phyloP scores from a whole-genome alignment of 768 basidiomycete genomes.

The Mycena polygramma region DNA sequence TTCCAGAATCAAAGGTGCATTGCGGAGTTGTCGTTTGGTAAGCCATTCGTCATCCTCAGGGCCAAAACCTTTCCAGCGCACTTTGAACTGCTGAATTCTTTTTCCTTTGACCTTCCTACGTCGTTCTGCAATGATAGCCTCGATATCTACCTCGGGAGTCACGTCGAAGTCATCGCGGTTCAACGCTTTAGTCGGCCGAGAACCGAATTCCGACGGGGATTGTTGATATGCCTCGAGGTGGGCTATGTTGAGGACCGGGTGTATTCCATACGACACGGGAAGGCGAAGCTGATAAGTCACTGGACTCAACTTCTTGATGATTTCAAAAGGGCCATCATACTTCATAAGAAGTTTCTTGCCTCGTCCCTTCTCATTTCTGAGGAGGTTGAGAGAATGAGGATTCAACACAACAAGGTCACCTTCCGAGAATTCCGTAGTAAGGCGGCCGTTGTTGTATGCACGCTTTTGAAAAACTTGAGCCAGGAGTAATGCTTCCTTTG shows the following conservation, averaged over 20 bases:
- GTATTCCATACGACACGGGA: slow-evolving; percentile 35
- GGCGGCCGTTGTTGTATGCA: slow-evolving; percentile 33
- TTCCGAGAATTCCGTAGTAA: slow-evolving; percentile 25
- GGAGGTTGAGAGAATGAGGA: slow-evolving; percentile 36
- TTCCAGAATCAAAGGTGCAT: background rate
- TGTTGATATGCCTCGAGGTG: slow-evolving; percentile 38
- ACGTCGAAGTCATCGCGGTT: slow-evolving; percentile 17
- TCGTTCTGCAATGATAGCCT: slow-evolving; percentile 40
- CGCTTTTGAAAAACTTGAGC: slow-evolving; percentile 28
- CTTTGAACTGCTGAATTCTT: slow-evolving; percentile 14
- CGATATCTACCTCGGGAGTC: slow-evolving; percentile 32
- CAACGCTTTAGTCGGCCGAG: background rate
- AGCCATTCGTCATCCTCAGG: slow-evolving; percentile 17
- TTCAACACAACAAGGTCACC: slow-evolving; percentile 41
- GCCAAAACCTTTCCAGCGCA: slow-evolving; percentile 6
- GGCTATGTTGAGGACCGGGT: slow-evolving; percentile 39
- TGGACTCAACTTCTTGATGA: slow-evolving; percentile 39
- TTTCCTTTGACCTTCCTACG: background rate
- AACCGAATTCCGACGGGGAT: slow-evolving; percentile 31
- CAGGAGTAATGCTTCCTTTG: slow-evolving; percentile 1
- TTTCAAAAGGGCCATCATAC: slow-evolving; percentile 39
- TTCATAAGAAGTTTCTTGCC: slow-evolving; percentile 40
- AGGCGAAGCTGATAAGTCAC: slow-evolving; percentile 37
- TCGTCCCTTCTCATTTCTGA: slow-evolving; percentile 33
- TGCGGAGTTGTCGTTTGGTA: background rate